Base-by-base conservation (phyloP, 2,329 filamentous ascomycete species). In the Alternaria arbusti region DNA sequence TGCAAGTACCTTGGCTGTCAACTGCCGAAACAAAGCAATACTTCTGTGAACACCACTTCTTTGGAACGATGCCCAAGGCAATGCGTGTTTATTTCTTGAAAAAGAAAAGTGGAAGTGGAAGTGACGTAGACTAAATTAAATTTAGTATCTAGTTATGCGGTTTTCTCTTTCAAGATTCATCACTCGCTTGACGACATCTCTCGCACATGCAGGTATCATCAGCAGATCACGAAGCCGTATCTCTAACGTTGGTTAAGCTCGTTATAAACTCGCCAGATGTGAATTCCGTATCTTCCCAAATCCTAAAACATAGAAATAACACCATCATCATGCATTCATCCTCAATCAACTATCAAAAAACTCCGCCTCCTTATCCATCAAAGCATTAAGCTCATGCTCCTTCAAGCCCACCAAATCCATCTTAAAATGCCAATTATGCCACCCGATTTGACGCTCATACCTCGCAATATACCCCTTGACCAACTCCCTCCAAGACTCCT, bases 401-500 rank as follows among this genome's bases (percentile, higher is more conserved):
- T 49, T 55, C 54, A 58, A 54, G 5, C 43, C 28, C 32, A 61
- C 50, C 44, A 69, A 44, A 8, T 56, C 63, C 22, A 57, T 52
- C 51, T 61, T 65, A 20, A 67, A 66, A 46, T 68, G 68, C 46
- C 58, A 61, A 26, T 65, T 62, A 32, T 59, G 55, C 59, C 59
- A 62, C 12, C 58, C 58, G 9, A 57, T 47, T 20, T 59, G 59
- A 6, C 17, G 32, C 2, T 51, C 56, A 57, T 73, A 60, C 32
- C 54, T 54, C 30, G 61, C 63, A 20, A 63, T 67, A 54, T 68
- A 74, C 1, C 51, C 61, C 7, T 45, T 61, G 10, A 65, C 69
- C 59, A 70, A 45, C 7, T 70, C 58, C 45, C 70, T 70, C 71
- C 71, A 74, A 9, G 51, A 49, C 17, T 49, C 30, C 28, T 55